Percentiles rank a stretch among this genome's conserved stretches.
These are phyloP conservation scores for Kodamaea leandrae DNA, from an alignment of 805 yeast genomes.

Conservation along the genomic window DNA sequence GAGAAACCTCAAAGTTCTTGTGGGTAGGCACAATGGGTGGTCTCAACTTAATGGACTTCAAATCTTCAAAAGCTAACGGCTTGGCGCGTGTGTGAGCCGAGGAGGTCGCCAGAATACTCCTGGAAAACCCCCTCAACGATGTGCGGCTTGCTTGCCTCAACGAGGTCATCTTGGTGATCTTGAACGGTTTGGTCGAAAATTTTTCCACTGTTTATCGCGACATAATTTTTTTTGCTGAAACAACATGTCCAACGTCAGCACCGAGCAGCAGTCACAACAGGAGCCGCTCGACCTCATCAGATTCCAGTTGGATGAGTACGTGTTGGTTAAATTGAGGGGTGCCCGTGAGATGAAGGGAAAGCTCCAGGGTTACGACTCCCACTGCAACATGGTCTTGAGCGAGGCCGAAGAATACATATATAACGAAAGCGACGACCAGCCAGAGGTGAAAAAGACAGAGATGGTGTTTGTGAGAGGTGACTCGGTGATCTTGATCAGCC, in stretches of 20 bases:
- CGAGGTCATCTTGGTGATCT: neutral
- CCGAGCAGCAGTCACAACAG: constrained; percentile 27
- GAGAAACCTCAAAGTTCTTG: constrained; percentile 66
- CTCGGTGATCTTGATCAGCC: constrained; percentile 80
- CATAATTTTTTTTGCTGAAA: neutral
- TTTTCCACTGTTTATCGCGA: neutral
- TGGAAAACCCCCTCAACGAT: neutral
- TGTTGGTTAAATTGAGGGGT: constrained; percentile 87
- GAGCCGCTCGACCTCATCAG: constrained; percentile 93
- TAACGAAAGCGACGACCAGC: constrained; percentile 44
- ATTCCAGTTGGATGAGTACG: constrained; percentile 79
- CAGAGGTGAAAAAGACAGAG: constrained; percentile 59
- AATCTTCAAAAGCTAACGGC: constrained; percentile 19
- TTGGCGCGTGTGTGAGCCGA: constrained; percentile 12
- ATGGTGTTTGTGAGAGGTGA: constrained; percentile 98
- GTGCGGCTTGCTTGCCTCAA: constrained; percentile 1
- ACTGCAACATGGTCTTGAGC: constrained; percentile 92
- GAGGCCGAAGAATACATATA: constrained; percentile 86
- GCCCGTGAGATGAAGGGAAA: constrained; percentile 89
- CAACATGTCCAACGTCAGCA: constrained; percentile 32
- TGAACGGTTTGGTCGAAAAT: neutral
- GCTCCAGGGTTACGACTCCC: constrained; percentile 92
- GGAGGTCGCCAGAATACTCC: constrained; percentile 8
- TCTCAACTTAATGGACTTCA: constrained; percentile 48
- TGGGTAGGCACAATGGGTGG: constrained; percentile 85